Evolutionary conservation across 2,329 filamentous ascomycete genomes (phyloP).

Genomic region (Thielaviopsis punctulata): DNA sequence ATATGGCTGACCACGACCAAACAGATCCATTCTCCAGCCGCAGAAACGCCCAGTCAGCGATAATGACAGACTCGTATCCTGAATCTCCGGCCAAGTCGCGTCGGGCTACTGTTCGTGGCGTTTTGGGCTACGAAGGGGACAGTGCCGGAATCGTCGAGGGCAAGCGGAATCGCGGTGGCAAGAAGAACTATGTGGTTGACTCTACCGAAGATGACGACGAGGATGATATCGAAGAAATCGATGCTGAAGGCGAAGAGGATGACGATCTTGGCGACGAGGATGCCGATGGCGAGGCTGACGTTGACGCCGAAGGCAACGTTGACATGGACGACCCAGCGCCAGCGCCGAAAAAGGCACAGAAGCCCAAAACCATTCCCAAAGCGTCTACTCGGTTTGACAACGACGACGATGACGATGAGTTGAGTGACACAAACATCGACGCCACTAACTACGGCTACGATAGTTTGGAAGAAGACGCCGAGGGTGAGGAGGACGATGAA

Average conservation of each 20-base stretch:
- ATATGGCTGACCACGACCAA: constrained; percentile 30
- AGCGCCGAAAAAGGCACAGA: constrained; percentile 13
- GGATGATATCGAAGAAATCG: constrained; percentile 22
- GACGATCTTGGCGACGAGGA: constrained; percentile 23
- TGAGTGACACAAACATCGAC: constrained; percentile 36
- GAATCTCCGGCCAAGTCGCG: constrained; percentile 24
- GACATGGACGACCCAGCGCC: constrained; percentile 26
- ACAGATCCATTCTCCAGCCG: constrained; percentile 10
- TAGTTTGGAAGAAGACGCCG: constrained; percentile 31
- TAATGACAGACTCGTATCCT: constrained; percentile 2
- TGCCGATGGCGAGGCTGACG: constrained; percentile 23
- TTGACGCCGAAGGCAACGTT: constrained; percentile 23
- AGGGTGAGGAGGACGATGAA: constrained; percentile 26
- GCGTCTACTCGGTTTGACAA: constrained; percentile 16
- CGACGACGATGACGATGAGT: constrained; percentile 36
- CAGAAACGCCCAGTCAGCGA: constrained; percentile 17
- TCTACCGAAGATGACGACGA: constrained; percentile 33
- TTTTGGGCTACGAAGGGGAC: constrained; percentile 19
- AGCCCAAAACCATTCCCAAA: constrained; percentile 14
- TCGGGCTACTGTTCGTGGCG: constrained; percentile 14
- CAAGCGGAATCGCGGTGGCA: constrained; percentile 35
- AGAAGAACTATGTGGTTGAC: constrained; percentile 44
- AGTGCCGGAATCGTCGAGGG: constrained; percentile 28
- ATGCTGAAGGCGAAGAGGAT: constrained; percentile 18
- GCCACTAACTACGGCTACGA: constrained; percentile 25